Evolutionary conservation across 495 filamentous ascomycete genomes (phyloP).

Genomic region (Pyrenopolyporus hunteri): DNA sequence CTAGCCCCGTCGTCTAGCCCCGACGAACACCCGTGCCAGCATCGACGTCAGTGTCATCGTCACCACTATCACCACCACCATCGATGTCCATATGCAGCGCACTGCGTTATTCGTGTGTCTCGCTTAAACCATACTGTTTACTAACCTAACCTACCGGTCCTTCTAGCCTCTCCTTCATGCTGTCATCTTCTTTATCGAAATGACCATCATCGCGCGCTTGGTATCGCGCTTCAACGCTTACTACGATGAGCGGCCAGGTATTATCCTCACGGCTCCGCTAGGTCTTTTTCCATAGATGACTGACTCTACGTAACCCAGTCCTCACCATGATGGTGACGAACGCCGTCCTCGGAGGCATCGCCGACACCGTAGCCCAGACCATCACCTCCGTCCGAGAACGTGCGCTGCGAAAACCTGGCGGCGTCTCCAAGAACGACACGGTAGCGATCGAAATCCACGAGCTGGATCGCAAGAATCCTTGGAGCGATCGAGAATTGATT

Average conservation of each 20-base stretch:
- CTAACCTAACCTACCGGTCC: constrained; percentile 35
- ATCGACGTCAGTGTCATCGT: constrained; percentile 24
- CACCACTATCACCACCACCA: not conserved
- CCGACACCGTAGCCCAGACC: constrained; percentile 93
- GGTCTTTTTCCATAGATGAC: not conserved
- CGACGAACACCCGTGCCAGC: constrained; percentile 4
- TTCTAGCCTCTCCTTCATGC: constrained; percentile 83
- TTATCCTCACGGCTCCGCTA: constrained; percentile 23
- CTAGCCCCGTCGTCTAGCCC: constrained; percentile 2
- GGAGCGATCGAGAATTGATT: constrained; percentile 69
- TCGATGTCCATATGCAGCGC: constrained; percentile 21
- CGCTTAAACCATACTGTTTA: too few relatives aligned
- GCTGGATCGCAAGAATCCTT: constrained; percentile 81
- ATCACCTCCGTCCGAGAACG: constrained; percentile 82
- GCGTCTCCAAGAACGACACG: constrained; percentile 66
- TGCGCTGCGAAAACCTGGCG: constrained; percentile 63
- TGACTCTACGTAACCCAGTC: constrained; percentile 55
- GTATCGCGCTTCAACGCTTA: constrained; percentile 89
- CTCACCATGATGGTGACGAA: constrained; percentile 99
- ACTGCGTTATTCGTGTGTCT: too few relatives aligned
- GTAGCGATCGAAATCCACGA: constrained; percentile 90
- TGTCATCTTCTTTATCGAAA: constrained; percentile 84
- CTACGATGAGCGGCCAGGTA: constrained; percentile 86
- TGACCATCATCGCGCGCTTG: constrained; percentile 80
- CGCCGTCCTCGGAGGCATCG: constrained; percentile 88